Evolutionary conservation across 345 rosid genomes (phyloP), one percentile per base, ranked within the genome.

Genomic region (Eutrema yunnanense): DNA sequence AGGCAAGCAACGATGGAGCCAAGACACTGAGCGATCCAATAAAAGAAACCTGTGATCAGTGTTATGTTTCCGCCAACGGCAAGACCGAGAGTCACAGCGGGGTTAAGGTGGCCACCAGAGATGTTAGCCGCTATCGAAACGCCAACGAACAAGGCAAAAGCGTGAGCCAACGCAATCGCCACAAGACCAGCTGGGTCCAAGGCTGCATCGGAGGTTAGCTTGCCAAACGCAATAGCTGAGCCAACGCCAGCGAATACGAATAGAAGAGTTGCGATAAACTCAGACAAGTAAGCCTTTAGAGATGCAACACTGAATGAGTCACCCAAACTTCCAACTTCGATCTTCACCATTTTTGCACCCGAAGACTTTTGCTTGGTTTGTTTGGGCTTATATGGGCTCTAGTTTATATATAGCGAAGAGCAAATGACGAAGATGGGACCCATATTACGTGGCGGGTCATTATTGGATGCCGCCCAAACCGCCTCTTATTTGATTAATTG

Each of bases 191-290:
- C 67, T 34, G 92, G 92, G 80, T 90, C 92, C 57, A 90, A 67
- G 19, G 83, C 88, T 10, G 83, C 94, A 76, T 84, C 90, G 6
- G 88, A 30, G 6, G 98, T 90, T 12, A 90, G 69, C 82, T 93
- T 93, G 84, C 86, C 75, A 73, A 72, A 94, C 6, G 97, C 95
- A 47, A 94, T 73, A 27, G 95, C 98, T 0, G 97, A 91, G 10
- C 98, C 97, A 75, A 89, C 98, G 12, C 96, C 97, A 8, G 97
- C 97, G n/a, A 94, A 94, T 9, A 94, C 97, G 57, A 94, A 94
- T 55, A 90, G 86, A 65, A 90, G 86, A 34, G 98, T 94, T 56
- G 97, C 94, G 7, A 89, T 94, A 75, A 94, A 94, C 86, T 94
- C 98, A 6, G 97, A 64, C 6, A 89, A 75, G 73, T 88, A 94